Conservation (phyloP, 768 basidiomycete genomes). For the Mycena rosella region DNA sequence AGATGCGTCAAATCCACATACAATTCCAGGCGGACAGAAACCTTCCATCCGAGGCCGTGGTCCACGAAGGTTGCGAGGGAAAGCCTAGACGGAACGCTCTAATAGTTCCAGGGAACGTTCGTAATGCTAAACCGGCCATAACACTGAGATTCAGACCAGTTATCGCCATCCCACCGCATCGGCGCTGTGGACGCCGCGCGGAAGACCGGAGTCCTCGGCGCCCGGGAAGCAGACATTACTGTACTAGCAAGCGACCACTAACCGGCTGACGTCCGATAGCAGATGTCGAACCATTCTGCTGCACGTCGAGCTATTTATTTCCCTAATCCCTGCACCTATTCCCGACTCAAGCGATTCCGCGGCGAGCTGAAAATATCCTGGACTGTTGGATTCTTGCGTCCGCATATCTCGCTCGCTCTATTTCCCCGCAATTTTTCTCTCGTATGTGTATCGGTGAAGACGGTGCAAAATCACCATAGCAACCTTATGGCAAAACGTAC, state of each 20-base stretch:
- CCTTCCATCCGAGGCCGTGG: background rate
- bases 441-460: background rate
- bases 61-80: conserved; percentile 15
- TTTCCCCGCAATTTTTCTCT: background rate
- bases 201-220: conserved; percentile 23
- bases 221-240: conserved; percentile 14
- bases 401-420: conserved; percentile 9
- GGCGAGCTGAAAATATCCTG: background rate
- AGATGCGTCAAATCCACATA: background rate
- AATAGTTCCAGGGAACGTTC: conserved; percentile 14
- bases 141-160: conserved; percentile 10
- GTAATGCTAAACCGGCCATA: conserved; percentile 19
- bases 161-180: conserved; percentile 4
- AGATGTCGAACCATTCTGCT: conserved; percentile 12
- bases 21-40: background rate
- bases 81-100: background rate
- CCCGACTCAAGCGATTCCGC: conserved; percentile 7
- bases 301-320: conserved; percentile 16
- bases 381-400: conserved; percentile 1
- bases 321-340: conserved; percentile 4
- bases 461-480: background rate
- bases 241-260: background rate
- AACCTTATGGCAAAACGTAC: conserved; percentile 2
- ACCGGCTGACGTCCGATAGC: background rate
- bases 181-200: conserved; percentile 7